Evolutionary conservation across 345 rosid genomes (phyloP).

Genomic region (Rhizophora mangle): DNA sequence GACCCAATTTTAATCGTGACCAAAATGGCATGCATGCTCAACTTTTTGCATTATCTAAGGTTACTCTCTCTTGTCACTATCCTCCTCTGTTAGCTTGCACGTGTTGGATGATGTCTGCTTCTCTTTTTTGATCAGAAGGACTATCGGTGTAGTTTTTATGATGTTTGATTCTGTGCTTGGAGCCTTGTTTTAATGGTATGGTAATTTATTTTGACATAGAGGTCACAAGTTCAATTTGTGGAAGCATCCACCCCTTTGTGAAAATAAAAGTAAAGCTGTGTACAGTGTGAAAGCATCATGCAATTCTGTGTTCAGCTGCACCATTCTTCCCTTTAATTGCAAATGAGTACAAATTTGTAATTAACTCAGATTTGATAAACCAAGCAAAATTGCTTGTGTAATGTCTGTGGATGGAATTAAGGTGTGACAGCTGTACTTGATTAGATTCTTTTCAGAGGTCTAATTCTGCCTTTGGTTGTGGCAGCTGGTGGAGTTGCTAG

Average conservation of each 20-base stretch:
- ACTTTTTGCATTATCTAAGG: conserved; percentile 95
- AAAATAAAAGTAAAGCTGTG: no score
- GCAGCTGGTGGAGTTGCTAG: conserved; percentile 94
- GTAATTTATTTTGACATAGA: no score
- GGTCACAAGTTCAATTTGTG: no score
- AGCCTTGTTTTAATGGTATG: no score
- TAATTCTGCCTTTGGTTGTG: conserved; percentile 21
- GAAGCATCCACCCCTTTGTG: no score
- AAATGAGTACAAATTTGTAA: neutral
- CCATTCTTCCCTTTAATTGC: neutral
- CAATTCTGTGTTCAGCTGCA: no score
- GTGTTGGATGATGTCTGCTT: neutral
- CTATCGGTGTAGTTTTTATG: neutral
- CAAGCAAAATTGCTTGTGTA: neutral
- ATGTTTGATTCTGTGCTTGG: no score
- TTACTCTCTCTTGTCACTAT: conserved; percentile 19
- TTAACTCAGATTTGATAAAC: neutral
- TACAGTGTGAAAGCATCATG: no score
- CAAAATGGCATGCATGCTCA: conserved; percentile 98
- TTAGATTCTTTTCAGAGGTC: neutral
- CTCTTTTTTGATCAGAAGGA: neutral
- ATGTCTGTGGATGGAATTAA: neutral
- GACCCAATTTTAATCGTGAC: conserved; percentile 96
- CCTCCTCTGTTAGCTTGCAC: neutral
- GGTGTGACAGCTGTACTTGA: neutral